Conservation (phyloP, 257 asterid species). For the Lycium ferocissimum region DNA sequence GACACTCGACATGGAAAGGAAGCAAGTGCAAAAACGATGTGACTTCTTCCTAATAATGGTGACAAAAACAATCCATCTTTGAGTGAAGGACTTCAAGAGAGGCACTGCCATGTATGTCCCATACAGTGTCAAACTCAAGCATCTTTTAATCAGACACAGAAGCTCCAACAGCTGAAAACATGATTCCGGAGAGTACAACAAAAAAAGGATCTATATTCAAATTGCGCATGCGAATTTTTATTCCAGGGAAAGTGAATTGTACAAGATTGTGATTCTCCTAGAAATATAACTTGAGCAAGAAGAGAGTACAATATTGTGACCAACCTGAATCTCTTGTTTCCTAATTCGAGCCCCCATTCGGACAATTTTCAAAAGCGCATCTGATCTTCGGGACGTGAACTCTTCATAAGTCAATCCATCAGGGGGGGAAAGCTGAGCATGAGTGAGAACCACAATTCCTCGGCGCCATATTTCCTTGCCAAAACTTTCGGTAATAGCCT, state of each 20-base stretch:
- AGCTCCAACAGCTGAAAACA: neutral
- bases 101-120: neutral
- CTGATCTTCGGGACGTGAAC: slow-evolving; percentile 82
- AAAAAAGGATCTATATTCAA: neutral
- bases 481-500: slow-evolving; percentile 81
- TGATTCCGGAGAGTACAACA: neutral
- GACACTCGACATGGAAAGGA: slow-evolving; percentile 7
- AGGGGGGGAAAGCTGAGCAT: slow-evolving; percentile 99
- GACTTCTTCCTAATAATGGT: slow-evolving; percentile 9
- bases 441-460: slow-evolving; percentile 84
- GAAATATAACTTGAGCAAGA: neutral
- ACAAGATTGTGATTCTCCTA: neutral
- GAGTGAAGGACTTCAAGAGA: neutral
- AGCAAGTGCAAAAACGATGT: neutral
- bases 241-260: neutral
- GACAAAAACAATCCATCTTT: neutral
- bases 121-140: neutral
- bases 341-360: slow-evolving; percentile 74
- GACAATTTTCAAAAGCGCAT: slow-evolving; percentile 78
- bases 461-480: slow-evolving; percentile 89
- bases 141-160: neutral
- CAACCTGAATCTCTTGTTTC: slow-evolving; percentile 68
- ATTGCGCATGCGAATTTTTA: slow-evolving; percentile 27
- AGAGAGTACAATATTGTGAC: neutral
- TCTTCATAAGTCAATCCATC: slow-evolving; percentile 91